Evolutionary conservation across 2,329 filamentous ascomycete species (phyloP).

Genomic region (Calonectria montana): DNA sequence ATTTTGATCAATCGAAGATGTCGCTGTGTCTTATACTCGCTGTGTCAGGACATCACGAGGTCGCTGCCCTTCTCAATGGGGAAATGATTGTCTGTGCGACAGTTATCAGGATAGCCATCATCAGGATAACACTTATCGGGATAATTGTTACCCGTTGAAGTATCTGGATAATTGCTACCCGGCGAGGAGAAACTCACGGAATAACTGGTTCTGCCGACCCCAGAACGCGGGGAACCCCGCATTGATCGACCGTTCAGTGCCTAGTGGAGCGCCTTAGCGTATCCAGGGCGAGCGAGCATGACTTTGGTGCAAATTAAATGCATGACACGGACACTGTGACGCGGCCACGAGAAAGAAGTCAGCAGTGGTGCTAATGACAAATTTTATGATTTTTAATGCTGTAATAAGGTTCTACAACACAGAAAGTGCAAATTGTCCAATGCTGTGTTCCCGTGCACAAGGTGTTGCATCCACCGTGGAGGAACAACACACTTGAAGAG

Average conservation of each 20-base stretch:
- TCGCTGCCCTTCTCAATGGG: neutral
- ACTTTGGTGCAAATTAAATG: neutral
- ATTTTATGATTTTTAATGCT: neutral
- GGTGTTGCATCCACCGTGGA: too few species aligned
- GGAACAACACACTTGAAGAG: too few species aligned
- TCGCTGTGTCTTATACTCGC: neutral
- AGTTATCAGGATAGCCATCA: slow-evolving; percentile 8
- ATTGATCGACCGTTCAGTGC: neutral
- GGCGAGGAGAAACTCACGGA: neutral
- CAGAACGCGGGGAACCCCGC: slow-evolving; percentile 3
- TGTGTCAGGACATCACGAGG: neutral
- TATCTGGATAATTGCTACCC: slow-evolving; percentile 11
- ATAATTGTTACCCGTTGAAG: slow-evolving; percentile 13
- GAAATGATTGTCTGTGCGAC: neutral
- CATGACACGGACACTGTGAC: neutral
- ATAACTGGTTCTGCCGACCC: neutral
- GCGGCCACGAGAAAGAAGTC: neutral
- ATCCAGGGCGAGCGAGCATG: neutral
- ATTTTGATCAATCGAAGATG: neutral
- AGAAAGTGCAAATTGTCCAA: too few species aligned
- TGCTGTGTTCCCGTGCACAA: too few species aligned
- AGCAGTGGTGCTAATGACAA: neutral
- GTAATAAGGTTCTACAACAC: too few species aligned
- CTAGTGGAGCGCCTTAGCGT: neutral
- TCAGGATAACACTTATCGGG: slow-evolving; percentile 9